Conservation (phyloP, 345 rosid genomes). For the Physaria fendleri region DNA sequence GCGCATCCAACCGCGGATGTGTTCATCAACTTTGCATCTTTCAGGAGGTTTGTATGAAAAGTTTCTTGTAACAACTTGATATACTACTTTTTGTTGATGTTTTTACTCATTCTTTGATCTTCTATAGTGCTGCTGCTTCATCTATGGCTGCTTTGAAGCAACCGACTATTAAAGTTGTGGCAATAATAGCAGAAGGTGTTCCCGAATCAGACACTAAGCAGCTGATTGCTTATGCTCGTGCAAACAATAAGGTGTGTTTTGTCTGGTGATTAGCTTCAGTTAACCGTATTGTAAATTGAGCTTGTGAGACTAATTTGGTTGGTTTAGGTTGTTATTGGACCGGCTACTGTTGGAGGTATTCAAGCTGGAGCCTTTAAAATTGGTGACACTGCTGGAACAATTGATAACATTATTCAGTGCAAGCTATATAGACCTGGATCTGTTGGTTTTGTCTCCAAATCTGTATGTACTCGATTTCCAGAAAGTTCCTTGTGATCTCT, state of each 20-base stretch:
- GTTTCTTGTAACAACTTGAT: neutral
- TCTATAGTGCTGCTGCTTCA: constrained; percentile 67
- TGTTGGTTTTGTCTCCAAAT: constrained; percentile 97
- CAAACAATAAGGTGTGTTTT: constrained; percentile 66
- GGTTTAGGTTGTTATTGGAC: constrained; percentile 81
- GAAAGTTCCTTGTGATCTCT: neutral
- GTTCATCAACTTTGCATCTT: constrained; percentile 93
- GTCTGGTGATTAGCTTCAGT: neutral
- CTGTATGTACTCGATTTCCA: constrained; percentile 48
- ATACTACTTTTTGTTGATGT: neutral
- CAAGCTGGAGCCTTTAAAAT: constrained; percentile 97
- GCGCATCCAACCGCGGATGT: constrained; percentile 99
- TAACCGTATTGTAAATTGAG: neutral
- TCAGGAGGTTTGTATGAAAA: constrained; percentile 55
- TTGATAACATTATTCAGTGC: constrained; percentile 87
- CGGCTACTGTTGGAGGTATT: constrained; percentile 93
- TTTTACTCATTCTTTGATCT: neutral
- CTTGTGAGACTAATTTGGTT: constrained; percentile 2
- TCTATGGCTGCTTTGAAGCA: constrained; percentile 94
- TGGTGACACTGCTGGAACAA: constrained; percentile 99
- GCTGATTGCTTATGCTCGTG: constrained; percentile 71
- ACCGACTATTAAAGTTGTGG: constrained; percentile 80
- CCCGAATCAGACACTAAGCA: constrained; percentile 85
- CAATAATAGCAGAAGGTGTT: constrained; percentile 93
- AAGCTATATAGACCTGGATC: constrained; percentile 97